Percentiles rank a stretch among this genome's conserved stretches.
These are phyloP conservation scores for Cyclanthera cordifolia DNA, from an alignment of 306 rosid species.

Conservation along the genomic window DNA sequence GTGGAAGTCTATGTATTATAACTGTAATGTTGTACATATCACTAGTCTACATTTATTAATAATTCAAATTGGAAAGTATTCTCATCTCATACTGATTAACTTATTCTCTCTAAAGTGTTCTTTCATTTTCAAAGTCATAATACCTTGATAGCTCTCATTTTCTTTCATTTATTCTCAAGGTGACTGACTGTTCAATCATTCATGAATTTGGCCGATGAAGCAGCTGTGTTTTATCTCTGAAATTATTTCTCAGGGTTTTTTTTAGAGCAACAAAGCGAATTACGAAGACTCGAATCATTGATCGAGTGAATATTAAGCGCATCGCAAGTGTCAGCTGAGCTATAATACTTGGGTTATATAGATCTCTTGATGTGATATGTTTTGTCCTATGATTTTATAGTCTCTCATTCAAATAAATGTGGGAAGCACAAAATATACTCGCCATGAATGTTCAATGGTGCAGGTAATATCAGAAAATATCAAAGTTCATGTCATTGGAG, in stretches of 20 bases:
- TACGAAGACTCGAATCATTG: too few relatives aligned
- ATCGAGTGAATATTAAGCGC: too few relatives aligned
- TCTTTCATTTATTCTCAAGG: neutral
- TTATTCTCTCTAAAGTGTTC: neutral
- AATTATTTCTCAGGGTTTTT: too few relatives aligned
- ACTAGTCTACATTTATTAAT: slow-evolving; percentile 1
- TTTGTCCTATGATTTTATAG: too few relatives aligned
- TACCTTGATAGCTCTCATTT: neutral
- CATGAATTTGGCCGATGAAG: too few relatives aligned
- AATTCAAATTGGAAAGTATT: slow-evolving; percentile 18
- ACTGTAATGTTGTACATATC: slow-evolving; percentile 39
- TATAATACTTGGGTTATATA: too few relatives aligned
- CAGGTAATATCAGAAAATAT: too few relatives aligned
- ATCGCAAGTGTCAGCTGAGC: too few relatives aligned
- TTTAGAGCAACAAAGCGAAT: too few relatives aligned
- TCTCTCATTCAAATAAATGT: neutral
- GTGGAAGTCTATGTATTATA: slow-evolving; percentile 28
- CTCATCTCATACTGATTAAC: slow-evolving; percentile 18
- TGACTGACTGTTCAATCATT: neutral
- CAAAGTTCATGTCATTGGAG: neutral
- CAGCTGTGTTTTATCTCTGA: too few relatives aligned
- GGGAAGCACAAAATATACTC: neutral
- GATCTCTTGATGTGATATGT: too few relatives aligned
- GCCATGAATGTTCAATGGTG: too few relatives aligned
- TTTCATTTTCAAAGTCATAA: neutral